A percentile compares a stretch with the other conserved stretches of the same genome.
phyloP scores from a whole-genome alignment of 257 asterid genomes.

The Penstemon barbatus region DNA sequence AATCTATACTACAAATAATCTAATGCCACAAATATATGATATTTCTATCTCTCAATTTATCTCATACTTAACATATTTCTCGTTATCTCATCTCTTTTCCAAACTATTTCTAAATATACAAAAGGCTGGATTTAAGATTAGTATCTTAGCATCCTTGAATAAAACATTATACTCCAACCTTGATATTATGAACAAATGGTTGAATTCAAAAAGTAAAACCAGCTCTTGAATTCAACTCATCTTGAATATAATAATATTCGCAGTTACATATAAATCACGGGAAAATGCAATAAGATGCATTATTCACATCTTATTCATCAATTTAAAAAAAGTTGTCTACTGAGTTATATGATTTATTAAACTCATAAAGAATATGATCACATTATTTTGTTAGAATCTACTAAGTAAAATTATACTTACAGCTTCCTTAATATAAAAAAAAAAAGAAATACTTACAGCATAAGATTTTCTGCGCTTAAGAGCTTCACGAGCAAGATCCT shows the following conservation, averaged over 20 bases:
- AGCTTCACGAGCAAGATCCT: slow-evolving; percentile 99
- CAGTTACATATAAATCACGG: slow-evolving; percentile 3
- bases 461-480: slow-evolving; percentile 90
- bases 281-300: slow-evolving; percentile 26
- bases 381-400: background rate
- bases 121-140: background rate
- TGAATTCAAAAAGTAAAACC: background rate
- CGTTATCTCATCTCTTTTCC: too few species aligned
- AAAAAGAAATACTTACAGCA: slow-evolving; percentile 45
- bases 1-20: too few species aligned
- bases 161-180: background rate
- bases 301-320: too few species aligned
- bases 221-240: slow-evolving; percentile 10
- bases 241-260: slow-evolving; percentile 10
- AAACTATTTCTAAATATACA: background rate
- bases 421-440: too few species aligned
- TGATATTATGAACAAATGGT: background rate
- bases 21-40: too few species aligned
- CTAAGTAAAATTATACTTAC: background rate
- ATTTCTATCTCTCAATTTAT: too few species aligned
- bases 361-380: background rate
- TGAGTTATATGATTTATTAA: background rate
- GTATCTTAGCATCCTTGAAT: too few species aligned
- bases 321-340: background rate
- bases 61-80: too few species aligned